Conservation (phyloP, 148 eudicot genomes). For the Chenopodium suecicum region DNA sequence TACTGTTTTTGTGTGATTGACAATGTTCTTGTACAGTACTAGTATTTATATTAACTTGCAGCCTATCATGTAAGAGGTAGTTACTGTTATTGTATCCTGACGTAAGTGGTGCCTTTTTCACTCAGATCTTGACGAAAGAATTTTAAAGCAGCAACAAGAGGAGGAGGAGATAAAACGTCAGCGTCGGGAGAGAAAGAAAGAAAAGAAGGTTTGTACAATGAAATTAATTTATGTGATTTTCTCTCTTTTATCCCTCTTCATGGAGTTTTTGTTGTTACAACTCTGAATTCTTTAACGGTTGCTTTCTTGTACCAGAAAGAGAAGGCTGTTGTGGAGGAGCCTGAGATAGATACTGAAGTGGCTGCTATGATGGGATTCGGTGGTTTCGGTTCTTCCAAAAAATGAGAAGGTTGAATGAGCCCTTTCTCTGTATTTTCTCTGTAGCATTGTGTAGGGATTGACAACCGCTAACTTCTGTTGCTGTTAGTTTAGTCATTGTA, state of each 20-base stretch:
- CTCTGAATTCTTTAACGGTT: not conserved
- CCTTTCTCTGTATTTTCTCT: not conserved
- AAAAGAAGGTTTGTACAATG: constrained; percentile 74
- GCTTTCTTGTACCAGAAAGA: constrained; percentile 56
- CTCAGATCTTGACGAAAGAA: constrained; percentile 84
- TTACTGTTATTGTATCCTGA: constrained; percentile 5
- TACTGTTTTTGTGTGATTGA: not conserved
- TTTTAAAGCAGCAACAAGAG: constrained; percentile 90
- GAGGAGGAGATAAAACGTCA: constrained; percentile 96
- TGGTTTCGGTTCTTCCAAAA: constrained; percentile 83
- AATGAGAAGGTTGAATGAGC: constrained; percentile 33
- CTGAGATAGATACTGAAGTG: constrained; percentile 82
- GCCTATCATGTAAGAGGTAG: not conserved
- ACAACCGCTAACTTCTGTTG: constrained; percentile 1
- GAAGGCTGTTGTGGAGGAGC: constrained; percentile 72
- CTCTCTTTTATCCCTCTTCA: not conserved
- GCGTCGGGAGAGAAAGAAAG: constrained; percentile 90
- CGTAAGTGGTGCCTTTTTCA: constrained; percentile 15
- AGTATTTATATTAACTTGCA: not conserved
- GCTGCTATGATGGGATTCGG: constrained; percentile 99
- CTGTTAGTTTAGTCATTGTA: constrained; percentile 7
- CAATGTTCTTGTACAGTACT: not conserved
- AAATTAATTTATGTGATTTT: not conserved
- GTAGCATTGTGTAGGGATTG: not conserved
- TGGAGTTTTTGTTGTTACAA: not conserved